phyloP scores from a whole-genome alignment of 805 yeast genomes.

The Zygosaccharomyces kombuchaensis region DNA sequence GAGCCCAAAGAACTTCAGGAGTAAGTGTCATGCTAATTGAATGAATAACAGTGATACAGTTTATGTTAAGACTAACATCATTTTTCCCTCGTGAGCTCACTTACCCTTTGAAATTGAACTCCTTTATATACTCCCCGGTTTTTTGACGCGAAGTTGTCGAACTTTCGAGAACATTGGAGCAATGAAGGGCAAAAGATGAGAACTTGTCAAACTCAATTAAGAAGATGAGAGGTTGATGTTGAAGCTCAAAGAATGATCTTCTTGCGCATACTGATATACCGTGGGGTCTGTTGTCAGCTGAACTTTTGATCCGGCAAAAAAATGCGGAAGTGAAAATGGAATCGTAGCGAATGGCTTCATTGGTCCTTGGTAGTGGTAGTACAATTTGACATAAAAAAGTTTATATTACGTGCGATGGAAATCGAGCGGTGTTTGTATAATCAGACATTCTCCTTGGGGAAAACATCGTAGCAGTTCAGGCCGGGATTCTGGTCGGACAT shows the following conservation, averaged over 20 bases:
- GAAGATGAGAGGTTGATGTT: background rate
- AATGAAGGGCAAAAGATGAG: background rate
- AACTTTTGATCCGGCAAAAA: background rate
- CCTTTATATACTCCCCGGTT: slow-evolving; percentile 6
- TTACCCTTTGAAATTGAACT: slow-evolving; percentile 5
- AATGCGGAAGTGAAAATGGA: background rate
- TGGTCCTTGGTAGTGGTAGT: background rate
- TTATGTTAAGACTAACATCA: background rate
- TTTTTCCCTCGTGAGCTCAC: background rate
- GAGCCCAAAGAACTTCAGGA: slow-evolving; percentile 87
- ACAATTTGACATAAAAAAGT: too few relatives aligned
- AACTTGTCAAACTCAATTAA: background rate
- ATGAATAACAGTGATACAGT: background rate
- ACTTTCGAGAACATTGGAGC: slow-evolving; percentile 6
- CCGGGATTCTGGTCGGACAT: too few relatives aligned
- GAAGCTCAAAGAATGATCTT: too few relatives aligned
- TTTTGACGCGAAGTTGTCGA: slow-evolving; percentile 1
- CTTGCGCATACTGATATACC: background rate
- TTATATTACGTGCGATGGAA: too few relatives aligned
- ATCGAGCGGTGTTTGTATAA: too few relatives aligned
- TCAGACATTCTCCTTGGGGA: too few relatives aligned
- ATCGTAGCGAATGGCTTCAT: background rate
- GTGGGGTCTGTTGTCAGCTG: background rate
- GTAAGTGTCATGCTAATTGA: slow-evolving; percentile 14
- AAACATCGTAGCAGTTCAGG: too few relatives aligned